Evolutionary conservation across 163 green algal species (phyloP).

Genomic region (Picocystis sp.): DNA sequence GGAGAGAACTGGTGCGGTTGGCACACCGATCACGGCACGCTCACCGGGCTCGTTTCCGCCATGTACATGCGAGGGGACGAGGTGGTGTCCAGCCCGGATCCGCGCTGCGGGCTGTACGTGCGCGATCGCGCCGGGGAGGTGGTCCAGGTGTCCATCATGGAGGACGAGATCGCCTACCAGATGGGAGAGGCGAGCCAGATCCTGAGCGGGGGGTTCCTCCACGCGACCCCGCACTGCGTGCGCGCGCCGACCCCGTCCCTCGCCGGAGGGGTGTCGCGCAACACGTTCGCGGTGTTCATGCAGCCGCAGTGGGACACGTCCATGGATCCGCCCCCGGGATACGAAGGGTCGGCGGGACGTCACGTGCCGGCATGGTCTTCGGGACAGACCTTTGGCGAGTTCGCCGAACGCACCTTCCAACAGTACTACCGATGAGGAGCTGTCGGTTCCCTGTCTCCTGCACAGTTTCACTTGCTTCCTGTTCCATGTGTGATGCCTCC

Average conservation of each 20-base stretch:
- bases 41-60: slow-evolving; percentile 57
- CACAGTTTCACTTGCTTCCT: no score
- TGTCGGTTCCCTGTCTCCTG: no score
- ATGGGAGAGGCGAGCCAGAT: slow-evolving; percentile 54
- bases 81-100: slow-evolving; percentile 40
- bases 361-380: slow-evolving; percentile 28
- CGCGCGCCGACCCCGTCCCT: slow-evolving; percentile 6
- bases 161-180: slow-evolving; percentile 60
- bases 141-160: slow-evolving; percentile 37
- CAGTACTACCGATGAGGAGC: slow-evolving; percentile 16
- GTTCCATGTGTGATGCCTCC: no score
- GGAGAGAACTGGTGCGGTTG: slow-evolving; percentile 45
- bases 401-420: slow-evolving; percentile 31
- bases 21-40: slow-evolving; percentile 62
- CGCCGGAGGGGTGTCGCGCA: slow-evolving; percentile 30
- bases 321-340: slow-evolving; percentile 21
- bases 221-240: slow-evolving; percentile 60
- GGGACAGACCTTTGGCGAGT: slow-evolving; percentile 44
- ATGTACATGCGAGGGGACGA: slow-evolving; percentile 16
- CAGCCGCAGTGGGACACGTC: slow-evolving; percentile 45
- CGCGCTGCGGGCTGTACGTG: slow-evolving; percentile 55
- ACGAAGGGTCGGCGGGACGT: slow-evolving; percentile 1
- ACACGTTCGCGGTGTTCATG: slow-evolving; percentile 76
- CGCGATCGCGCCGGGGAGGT: slow-evolving; percentile 22
- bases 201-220: slow-evolving; percentile 43